Base-by-base conservation (phyloP, 2,329 filamentous ascomycete species). In the Parastagonospora nodorum region DNA sequence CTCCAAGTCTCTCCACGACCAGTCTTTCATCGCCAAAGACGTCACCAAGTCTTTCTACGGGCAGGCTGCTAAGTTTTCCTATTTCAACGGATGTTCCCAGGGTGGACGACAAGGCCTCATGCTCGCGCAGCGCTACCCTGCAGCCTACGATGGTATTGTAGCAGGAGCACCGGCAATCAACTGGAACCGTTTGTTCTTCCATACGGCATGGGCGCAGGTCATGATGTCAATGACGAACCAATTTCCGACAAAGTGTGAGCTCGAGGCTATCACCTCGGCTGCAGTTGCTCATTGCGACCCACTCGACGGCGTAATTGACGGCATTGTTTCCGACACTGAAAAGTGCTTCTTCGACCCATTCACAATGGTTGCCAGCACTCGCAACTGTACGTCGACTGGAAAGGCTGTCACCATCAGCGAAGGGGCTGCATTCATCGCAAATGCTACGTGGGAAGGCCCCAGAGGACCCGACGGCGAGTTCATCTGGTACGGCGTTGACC, bases 31-130 rank as follows among this genome's bases (percentile, higher is more conserved):
- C 44, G 65, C 42, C 38, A 67, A 45, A 29, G 60, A 39, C 48
- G 54, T 65, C 37, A 45, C 43, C n/a, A 53, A 51, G 32, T 55
- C 6, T 60, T 63, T 64, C 47, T 76, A 75, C 43, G 67, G 70
- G 8, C 28, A 55, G 38, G 8, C 49, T 11, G 56, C 68, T 0
- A 45, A 53, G 11, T 70, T 64, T 40, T 72, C 68, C 8, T 72
- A 73, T 47, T 73, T 63, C 50, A 65, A 55, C 31, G 71, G 64
- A 50, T 74, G 72, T 42, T 73, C 71, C 0, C 59, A 65, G 37
- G 70, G 71, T 15, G 71, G 72, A 0, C 52, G 71, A 2, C 69
- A 74, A 40, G 71, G 69, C 1, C 46, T 66, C 16, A 58, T 58
- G 42, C 36, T 70, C 14, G 70, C 70, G 4, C 69, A 73, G 48